Evolutionary conservation across 371 early-diverging fungal species (phyloP).

Genomic region (Mucor ambiguus): DNA sequence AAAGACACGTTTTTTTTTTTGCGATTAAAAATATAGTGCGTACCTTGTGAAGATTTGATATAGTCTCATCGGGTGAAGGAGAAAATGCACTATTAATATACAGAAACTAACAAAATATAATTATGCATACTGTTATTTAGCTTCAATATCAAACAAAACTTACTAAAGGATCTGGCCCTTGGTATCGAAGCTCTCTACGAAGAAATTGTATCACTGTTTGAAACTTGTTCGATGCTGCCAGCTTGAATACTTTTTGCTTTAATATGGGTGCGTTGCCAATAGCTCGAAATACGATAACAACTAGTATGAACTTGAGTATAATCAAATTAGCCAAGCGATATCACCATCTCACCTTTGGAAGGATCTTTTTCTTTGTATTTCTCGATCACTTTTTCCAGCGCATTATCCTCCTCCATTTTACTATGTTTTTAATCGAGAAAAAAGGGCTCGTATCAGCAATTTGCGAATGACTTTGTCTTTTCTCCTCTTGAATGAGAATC

Average conservation of each 20-base stretch:
- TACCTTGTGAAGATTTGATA: constrained; percentile 82
- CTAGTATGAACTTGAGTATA: constrained; percentile 37
- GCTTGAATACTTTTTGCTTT: constrained; percentile 83
- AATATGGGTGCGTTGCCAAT: constrained; percentile 93
- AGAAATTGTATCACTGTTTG: constrained; percentile 84
- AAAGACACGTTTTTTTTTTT: background rate
- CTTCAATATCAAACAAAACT: background rate
- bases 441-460: background rate
- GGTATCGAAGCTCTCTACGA: constrained; percentile 79
- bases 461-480: background rate
- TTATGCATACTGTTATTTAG: background rate
- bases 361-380: constrained; percentile 18
- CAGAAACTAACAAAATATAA: constrained; percentile 63
- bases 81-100: constrained; percentile 94
- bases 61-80: constrained; percentile 92
- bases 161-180: constrained; percentile 80
- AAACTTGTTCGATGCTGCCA: constrained; percentile 81
- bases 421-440: background rate
- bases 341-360: constrained; percentile 8
- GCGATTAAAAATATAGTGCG: background rate
- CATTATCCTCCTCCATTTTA: constrained; percentile 3
- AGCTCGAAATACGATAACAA: constrained; percentile 83
- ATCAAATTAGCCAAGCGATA: background rate
- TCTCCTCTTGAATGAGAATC: background rate
- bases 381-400: constrained; percentile 5